phyloP scores from a whole-genome alignment of 2,329 filamentous ascomycete species.

The Arthrobotrys iridis region DNA sequence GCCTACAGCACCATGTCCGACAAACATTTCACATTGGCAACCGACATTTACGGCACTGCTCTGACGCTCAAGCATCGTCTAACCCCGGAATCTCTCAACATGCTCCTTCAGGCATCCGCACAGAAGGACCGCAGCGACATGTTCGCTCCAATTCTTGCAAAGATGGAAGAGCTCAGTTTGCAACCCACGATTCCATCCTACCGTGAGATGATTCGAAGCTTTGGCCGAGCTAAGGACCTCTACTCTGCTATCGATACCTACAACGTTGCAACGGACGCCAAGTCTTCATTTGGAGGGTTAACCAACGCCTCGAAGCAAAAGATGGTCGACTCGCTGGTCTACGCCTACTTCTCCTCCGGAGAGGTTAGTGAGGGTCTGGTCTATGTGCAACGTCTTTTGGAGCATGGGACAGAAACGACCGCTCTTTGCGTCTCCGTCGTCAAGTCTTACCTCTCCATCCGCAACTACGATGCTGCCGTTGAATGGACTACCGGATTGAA shows the following conservation, averaged over 20 bases:
- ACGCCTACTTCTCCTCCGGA: constrained; percentile 67
- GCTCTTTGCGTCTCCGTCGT: constrained; percentile 52
- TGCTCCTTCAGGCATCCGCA: constrained; percentile 87
- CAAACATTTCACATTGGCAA: constrained; percentile 41
- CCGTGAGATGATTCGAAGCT: constrained; percentile 93
- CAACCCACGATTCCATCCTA: constrained; percentile 83
- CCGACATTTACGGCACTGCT: constrained; percentile 51
- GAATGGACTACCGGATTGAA: constrained; percentile 53
- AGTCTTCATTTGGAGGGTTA: constrained; percentile 78
- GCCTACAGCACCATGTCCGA: constrained; percentile 84
- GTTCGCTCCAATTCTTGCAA: constrained; percentile 89
- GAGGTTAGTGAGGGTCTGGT: constrained; percentile 67
- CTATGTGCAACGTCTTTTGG: constrained; percentile 51
- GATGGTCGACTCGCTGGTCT: constrained; percentile 73
- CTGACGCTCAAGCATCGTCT: constrained; percentile 66
- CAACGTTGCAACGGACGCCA: constrained; percentile 74
- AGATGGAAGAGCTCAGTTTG: constrained; percentile 83
- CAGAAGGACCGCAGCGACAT: constrained; percentile 81
- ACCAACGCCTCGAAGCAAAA: constrained; percentile 71
- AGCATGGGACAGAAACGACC: constrained; percentile 54
- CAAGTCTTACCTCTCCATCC: constrained; percentile 51
- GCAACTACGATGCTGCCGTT: constrained; percentile 50
- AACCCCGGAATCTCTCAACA: constrained; percentile 78
- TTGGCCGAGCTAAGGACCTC: constrained; percentile 81
- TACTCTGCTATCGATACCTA: constrained; percentile 92